A percentile compares a stretch with the other conserved stretches of the same genome.
Evolutionary conservation across 2,329 filamentous ascomycete species (phyloP).

Genomic region (Stachybotrys echinatus): DNA sequence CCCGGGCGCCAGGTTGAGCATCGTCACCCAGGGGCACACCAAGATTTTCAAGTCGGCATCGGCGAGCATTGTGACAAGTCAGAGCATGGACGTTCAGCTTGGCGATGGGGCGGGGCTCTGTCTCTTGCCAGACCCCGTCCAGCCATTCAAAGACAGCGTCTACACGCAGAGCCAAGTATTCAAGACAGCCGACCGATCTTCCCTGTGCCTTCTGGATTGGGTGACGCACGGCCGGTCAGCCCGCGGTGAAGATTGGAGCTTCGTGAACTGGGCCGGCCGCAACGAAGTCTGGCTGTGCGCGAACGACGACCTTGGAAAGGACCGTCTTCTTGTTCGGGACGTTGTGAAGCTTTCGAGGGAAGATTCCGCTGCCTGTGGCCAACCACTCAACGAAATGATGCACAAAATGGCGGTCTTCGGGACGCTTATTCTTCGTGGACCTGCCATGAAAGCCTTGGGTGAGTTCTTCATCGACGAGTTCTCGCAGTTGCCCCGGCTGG

Average conservation of each 20-base stretch:
- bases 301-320: constrained; percentile 25
- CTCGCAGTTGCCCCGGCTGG: constrained; percentile 70
- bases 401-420: constrained; percentile 73
- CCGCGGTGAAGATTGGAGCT: constrained; percentile 83
- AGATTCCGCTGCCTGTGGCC: constrained; percentile 30
- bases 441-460: constrained; percentile 59
- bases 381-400: constrained; percentile 57
- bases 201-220: constrained; percentile 87
- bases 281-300: constrained; percentile 74
- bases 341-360: constrained; percentile 68
- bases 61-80: constrained; percentile 49
- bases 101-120: constrained; percentile 50
- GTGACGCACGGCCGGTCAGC: constrained; percentile 83
- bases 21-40: constrained; percentile 75
- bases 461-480: constrained; percentile 79
- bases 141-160: constrained; percentile 78
- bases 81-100: constrained; percentile 48
- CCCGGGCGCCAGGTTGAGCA: constrained; percentile 57
- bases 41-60: constrained; percentile 85
- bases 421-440: constrained; percentile 77
- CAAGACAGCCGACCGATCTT: constrained; percentile 48
- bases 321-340: constrained; percentile 75
- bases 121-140: constrained; percentile 83
- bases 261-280: constrained; percentile 70
- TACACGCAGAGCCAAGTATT: constrained; percentile 86